Base-by-base conservation (phyloP, 345 rosid genomes). In the Populus ilicifolia region DNA sequence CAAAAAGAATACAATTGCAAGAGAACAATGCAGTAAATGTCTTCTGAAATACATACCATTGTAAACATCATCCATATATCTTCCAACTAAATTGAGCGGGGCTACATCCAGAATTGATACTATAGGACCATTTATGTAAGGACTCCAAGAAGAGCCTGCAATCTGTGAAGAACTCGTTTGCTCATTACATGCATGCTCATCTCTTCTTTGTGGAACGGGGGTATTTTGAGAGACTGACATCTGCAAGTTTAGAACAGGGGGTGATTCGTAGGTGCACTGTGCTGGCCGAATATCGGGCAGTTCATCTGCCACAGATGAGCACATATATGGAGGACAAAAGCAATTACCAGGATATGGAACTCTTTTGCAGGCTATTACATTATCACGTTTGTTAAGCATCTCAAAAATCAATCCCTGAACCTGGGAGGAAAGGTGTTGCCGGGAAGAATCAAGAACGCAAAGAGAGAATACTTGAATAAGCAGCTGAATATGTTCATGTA, bases 401-500 rank as follows among this genome's bases (percentile, higher is more conserved):
- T 93, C 89, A 39, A 88, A 82, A 75, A 93, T 78, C 87, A 96
- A 83, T 78, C 85, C 89, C 81, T 88, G 91, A 74, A 91, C 84
- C 82, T 88, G 97, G 36, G 90, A 80, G 46, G 91, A 94, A 84
- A 90, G 83, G 27, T 85, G 81, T 76, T 91, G 90, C 74, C 91
- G 87, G 65, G 96, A 88, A 80, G 87, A 85, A 87, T 96, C 97
- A 71, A 89, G 88, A 75, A 83, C 81, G 75, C 92, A 90, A 67
- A 96, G 91, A 77, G 98, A 92, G 86, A 86, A 87, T 70, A 90
- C 86, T 86, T 96, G 97, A 86, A 96, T 84, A 78, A 92, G 96
- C 80, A 96, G 98, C 75, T 96, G 97, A 54, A 88, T 85, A 81
- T 93, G 99, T 73, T 96, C 99, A 65, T 89, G 88, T 75, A 92